Base-by-base conservation (phyloP, 768 basidiomycete genomes). In the Rhizopogon salebrosus region DNA sequence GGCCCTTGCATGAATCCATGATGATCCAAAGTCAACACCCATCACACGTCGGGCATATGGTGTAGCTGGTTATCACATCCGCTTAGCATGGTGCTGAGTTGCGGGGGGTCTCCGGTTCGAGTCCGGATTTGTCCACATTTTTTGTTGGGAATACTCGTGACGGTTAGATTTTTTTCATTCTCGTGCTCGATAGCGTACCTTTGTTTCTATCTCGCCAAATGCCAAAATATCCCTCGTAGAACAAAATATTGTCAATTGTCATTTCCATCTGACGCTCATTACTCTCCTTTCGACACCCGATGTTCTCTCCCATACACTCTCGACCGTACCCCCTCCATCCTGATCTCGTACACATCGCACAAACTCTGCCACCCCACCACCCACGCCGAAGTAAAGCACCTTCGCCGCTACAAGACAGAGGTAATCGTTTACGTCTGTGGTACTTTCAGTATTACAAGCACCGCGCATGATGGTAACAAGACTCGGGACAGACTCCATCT, bases 361-460 rank as follows among this genome's bases (percentile, higher is more conserved):
- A 59, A 95, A 95, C 54, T 85, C 89, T 11, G 78, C 68, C 24
- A 95, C 72, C 6, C 94, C 91, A 0, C 95, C 95, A 1, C 94
- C 95, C 4, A 98, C 92, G 6, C 95, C 95, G 66, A 98, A 98
- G 65, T 98, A 98, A 18, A 98, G 69, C 13, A 92, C 79, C 67
- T 98, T 98, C 1, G 89, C 91, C 2, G 93, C 94, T 3, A 97
- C 87, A 8, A 97, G 79, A 59, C 87, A 91, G 6, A 75, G 41
- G 57, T 65, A 69, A 14, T 54, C 35, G 14, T 41, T 6, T n/a
- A 41, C 8, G 14, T 14, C 51, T 22, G n/a, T 20, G 13, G 27
- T 5, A 6, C 6, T 3, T 43, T 55, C 38, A 26, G 53, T 52
- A 24, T 55, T 38, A 51, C 73, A 74, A 11, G 78, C 74, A 0